Percentiles rank a stretch among this genome's conserved stretches.
Evolutionary conservation across 1,139 yeast genomes (phyloP).

Genomic region (Yamadazyma mexicana): DNA sequence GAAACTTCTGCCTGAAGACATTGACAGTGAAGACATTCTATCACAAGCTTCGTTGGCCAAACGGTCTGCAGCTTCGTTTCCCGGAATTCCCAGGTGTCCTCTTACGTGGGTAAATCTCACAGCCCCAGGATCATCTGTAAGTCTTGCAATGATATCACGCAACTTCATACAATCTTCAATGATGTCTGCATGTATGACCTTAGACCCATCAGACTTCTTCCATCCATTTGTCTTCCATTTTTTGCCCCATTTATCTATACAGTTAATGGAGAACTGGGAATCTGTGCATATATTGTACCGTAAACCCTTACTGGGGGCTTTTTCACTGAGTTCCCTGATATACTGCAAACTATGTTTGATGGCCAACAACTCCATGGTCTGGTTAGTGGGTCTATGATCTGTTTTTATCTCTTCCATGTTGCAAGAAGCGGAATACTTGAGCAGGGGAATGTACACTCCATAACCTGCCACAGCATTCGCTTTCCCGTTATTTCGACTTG

Average conservation of each 20-base stretch:
- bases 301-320: not conserved
- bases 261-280: constrained; percentile 53
- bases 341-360: constrained; percentile 51
- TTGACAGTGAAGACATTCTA: no score
- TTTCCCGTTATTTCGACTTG: constrained; percentile 53
- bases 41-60: constrained; percentile 69
- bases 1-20: no score
- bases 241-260: constrained; percentile 50
- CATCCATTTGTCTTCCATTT: constrained; percentile 59
- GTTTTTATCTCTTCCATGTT: constrained; percentile 20
- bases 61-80: constrained; percentile 77
- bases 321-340: not conserved
- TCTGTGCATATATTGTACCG: constrained; percentile 47
- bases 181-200: constrained; percentile 54
- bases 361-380: constrained; percentile 78
- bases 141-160: constrained; percentile 20
- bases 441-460: constrained; percentile 58
- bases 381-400: constrained; percentile 61
- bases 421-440: constrained; percentile 47
- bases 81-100: constrained; percentile 70
- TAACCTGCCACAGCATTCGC: constrained; percentile 54
- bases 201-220: constrained; percentile 41
- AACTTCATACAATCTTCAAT: constrained; percentile 26
- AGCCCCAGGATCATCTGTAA: constrained; percentile 22
- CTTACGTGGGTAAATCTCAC: constrained; percentile 57